Conservation (phyloP, 768 basidiomycete genomes). For the Suillus luteus region DNA sequence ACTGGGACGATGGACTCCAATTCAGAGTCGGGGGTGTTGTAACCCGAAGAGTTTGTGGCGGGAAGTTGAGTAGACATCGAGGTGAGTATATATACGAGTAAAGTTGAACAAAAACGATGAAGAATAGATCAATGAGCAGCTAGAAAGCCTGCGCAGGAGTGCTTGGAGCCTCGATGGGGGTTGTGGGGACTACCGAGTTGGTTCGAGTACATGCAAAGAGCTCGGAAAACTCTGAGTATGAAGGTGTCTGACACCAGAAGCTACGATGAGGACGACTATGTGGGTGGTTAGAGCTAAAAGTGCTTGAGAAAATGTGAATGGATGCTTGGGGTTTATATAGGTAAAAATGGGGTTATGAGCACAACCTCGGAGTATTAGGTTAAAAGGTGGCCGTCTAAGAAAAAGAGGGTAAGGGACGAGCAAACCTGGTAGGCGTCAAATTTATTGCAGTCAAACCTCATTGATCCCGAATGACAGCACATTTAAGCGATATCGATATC, state of each 20-base stretch:
- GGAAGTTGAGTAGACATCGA: constrained; percentile 53
- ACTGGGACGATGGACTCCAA: constrained; percentile 69
- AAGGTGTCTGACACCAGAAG: constrained; percentile 19
- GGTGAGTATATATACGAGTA: constrained; percentile 24
- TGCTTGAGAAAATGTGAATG: not conserved
- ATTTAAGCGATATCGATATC: constrained; percentile 6
- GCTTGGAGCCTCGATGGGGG: constrained; percentile 83
- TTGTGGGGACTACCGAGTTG: constrained; percentile 89
- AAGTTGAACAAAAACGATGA: constrained; percentile 31
- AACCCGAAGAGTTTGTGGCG: constrained; percentile 57
- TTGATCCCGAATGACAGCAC: constrained; percentile 6
- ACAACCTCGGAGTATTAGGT: constrained; percentile 12
- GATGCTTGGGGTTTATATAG: constrained; percentile 28
- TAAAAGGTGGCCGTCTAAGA: constrained; percentile 15
- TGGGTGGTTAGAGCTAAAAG: not conserved
- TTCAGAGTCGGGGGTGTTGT: constrained; percentile 70
- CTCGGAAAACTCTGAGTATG: constrained; percentile 36
- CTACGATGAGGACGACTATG: constrained; percentile 5
- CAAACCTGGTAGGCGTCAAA: not conserved
- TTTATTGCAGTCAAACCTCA: not conserved
- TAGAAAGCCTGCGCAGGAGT: constrained; percentile 73
- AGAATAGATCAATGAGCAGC: constrained; percentile 42
- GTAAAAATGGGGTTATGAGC: constrained; percentile 22
- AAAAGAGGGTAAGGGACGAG: constrained; percentile 23
- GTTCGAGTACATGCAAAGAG: constrained; percentile 92